Evolutionary conservation across 2,329 filamentous ascomycete species (phyloP).

Genomic region (Hysterium pulicare): DNA sequence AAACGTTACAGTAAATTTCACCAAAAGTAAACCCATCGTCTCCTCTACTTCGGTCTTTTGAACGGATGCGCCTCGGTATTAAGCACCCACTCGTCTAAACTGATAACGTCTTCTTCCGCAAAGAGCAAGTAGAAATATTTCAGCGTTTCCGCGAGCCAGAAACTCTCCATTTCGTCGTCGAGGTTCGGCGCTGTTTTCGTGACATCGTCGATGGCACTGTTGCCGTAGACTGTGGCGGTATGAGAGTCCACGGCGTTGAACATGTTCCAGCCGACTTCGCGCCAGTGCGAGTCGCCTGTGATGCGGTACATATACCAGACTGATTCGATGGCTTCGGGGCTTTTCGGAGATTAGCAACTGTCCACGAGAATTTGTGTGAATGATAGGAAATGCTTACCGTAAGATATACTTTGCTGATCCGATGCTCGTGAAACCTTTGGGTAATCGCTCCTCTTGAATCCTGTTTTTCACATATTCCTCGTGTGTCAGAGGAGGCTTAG

Average conservation of each 20-base stretch:
- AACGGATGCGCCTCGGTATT: conserved; percentile 48
- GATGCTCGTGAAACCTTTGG: conserved; percentile 55
- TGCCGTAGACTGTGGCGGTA: conserved; percentile 60
- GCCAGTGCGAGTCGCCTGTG: conserved; percentile 64
- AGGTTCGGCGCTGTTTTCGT: conserved; percentile 46
- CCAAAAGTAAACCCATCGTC: too few relatives aligned
- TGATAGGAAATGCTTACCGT: conserved; percentile 38
- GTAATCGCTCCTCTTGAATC: conserved; percentile 46
- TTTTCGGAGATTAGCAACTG: conserved; percentile 13
- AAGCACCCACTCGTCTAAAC: conserved; percentile 64
- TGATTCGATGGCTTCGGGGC: conserved; percentile 75
- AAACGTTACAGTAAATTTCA: too few relatives aligned
- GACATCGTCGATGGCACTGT: conserved; percentile 66
- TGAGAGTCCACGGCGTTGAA: conserved; percentile 61
- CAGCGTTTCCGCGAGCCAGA: conserved; percentile 68
- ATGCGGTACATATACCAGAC: conserved; percentile 75
- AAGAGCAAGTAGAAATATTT: conserved; percentile 67
- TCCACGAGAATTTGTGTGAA: too few relatives aligned
- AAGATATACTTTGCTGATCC: conserved; percentile 61
- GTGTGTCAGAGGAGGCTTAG: conserved; percentile 27
- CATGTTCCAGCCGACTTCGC: conserved; percentile 71
- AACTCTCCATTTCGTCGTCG: conserved; percentile 69
- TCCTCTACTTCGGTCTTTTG: conserved; percentile 19
- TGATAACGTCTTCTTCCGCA: conserved; percentile 56
- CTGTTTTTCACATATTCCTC: conserved; percentile 35